Evolutionary conservation across 2,329 filamentous ascomycete genomes (phyloP).

Genomic region (Hortaea werneckii): DNA sequence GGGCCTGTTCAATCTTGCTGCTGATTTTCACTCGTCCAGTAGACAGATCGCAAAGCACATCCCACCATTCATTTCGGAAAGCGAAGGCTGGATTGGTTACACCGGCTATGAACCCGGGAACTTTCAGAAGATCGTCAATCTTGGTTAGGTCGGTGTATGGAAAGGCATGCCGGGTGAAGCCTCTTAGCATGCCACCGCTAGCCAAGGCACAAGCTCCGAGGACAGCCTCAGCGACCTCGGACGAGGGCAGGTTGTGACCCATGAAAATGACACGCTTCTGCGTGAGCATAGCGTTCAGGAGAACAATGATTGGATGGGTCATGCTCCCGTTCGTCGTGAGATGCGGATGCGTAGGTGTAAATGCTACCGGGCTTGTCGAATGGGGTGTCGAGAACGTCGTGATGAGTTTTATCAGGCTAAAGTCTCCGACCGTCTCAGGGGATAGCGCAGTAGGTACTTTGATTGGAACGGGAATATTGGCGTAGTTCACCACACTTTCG

Average conservation of each 20-base stretch:
- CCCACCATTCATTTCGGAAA: constrained; percentile 95
- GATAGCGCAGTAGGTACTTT: constrained; percentile 90
- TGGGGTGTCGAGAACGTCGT: constrained; percentile 84
- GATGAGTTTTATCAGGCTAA: constrained; percentile 93
- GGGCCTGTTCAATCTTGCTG: constrained; percentile 69
- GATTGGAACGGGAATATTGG: constrained; percentile 91
- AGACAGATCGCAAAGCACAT: constrained; percentile 84
- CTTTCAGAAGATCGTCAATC: constrained; percentile 89
- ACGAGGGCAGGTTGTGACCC: constrained; percentile 87
- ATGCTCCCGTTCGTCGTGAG: constrained; percentile 81
- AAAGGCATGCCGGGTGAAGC: constrained; percentile 92
- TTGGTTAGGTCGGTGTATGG: constrained; percentile 97
- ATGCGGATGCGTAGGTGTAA: constrained; percentile 69
- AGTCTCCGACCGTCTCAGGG: constrained; percentile 94
- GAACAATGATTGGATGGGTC: constrained; percentile 89
- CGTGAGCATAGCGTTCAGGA: constrained; percentile 87
- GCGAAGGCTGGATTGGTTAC: constrained; percentile 97
- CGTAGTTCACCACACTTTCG: constrained; percentile 89
- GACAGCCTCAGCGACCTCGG: constrained; percentile 95
- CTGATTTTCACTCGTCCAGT: constrained; percentile 92
- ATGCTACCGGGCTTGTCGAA: constrained; percentile 71
- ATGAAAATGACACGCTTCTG: constrained; percentile 96
- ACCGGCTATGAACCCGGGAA: constrained; percentile 93
- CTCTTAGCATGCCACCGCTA: constrained; percentile 81
- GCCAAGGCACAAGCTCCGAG: constrained; percentile 90